Base-by-base conservation (phyloP, 805 yeast genomes). In the Zygoascus ofunaensis region DNA sequence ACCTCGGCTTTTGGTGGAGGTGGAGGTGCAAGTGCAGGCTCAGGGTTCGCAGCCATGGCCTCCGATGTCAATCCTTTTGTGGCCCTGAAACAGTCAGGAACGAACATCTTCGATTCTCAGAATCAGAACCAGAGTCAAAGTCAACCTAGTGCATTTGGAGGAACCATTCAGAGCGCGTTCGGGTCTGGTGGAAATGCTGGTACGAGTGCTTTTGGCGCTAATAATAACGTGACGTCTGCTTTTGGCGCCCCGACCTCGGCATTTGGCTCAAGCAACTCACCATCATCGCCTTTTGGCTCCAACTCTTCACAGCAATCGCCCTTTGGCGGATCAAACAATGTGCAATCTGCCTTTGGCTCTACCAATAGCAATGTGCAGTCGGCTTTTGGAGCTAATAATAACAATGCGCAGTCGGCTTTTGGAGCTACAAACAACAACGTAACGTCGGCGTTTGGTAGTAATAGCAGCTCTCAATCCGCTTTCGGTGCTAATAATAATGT, bases 241-340 rank as follows among this genome's bases (percentile, higher is more conserved):
- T 35, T 37, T 30, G 35, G 36, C 7, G 23, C 37, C 7, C 5
- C 48, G 5, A 17, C 48, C 3, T 41, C 56, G 28, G 49, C 59
- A 4, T 60, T 60, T 45, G 64, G 61, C 17, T 39, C 43, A 2
- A 21, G 20, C 33, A 21, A 30, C 8, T 10, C 24, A 5, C 28
- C 41, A 4, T 22, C 38, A 7, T 32, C 39, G 14, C 32, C 41
- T 12, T 23, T 22, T 23, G 33, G 33, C 5, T 21, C 41, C 7
- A 32, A 32, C 20, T 19, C 15, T 23, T 7, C 5, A 20, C 3
- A 20, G n/a, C 15, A 14, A n/a, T 8, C 8, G 7, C n/a, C 36
- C 8, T 34, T 34, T 34, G 36, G 36, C 7, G 33, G 33, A 21
- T 21, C 41, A 4, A 32, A 32, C 28, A 26, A 17, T 18, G 10